Evolutionary conservation across 169 alveolate genomes (phyloP), one percentile per base, ranked within the genome.

Genomic region (Plasmodium adleri): DNA sequence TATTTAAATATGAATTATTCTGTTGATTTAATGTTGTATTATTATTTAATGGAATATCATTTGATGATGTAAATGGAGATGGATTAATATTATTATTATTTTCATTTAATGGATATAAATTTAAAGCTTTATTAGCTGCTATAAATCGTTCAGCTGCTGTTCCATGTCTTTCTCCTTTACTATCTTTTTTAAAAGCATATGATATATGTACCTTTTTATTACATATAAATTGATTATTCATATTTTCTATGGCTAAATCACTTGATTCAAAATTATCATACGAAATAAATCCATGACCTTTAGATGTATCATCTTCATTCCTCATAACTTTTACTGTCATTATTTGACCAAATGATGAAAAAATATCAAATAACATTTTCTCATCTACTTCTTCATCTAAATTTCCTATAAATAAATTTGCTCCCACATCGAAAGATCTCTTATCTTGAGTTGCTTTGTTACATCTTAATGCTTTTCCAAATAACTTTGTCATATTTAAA

Each of bases 391-490:
- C 99, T 8, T 96, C 96, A 88, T 98, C 99, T 67, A 99, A 95
- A 93, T 99, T 99, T 58, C 99, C 99, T 13, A 99, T 97, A 94
- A 98, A 98, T 50, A 99, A 92, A 91, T 99, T 98, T 20, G 99
- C 99, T 39, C 99, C 99, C 0, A 96, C 98, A 87, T 98, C 99
- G 76, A 96, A 93, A 2, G 98, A 97, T 66, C 97, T 97, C 93
- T 98, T 97, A 93, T 99, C 99, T 86, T 98, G 96, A 10, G 99
- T 95, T 45, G 99, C 99, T 74, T 98, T 98, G 95, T 98, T 98
- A 39, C 98, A 98, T 72, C 99, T 97, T 20, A 99, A 95, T 15
- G 99, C 99, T 92, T 98, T 98, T 60, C 98, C 98, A 92, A 94
- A 99, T 71, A 99, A 95, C 94, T 98, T 98, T 22, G 98, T 96